phyloP scores from a whole-genome alignment of 352 stramenopile species.

The Globisporangium cederbergense region DNA sequence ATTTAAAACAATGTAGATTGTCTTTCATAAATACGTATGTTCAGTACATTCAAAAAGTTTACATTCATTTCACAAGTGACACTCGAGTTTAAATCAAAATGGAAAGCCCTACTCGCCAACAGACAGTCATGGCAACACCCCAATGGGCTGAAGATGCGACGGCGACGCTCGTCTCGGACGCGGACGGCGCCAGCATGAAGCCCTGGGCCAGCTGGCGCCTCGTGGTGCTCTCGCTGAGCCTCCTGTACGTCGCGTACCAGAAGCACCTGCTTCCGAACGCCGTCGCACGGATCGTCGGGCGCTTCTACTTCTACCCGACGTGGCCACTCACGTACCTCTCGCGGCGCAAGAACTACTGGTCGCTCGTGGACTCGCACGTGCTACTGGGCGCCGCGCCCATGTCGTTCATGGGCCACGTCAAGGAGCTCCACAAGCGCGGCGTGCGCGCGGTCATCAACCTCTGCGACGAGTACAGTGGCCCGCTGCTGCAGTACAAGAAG shows the following conservation, averaged over 20 bases:
- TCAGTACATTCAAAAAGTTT: background rate
- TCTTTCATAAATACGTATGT: background rate
- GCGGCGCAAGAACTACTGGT: slow-evolving; percentile 88
- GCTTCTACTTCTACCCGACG: slow-evolving; percentile 91
- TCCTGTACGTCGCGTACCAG: slow-evolving; percentile 88
- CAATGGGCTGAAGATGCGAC: background rate
- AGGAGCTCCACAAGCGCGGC: slow-evolving; percentile 69
- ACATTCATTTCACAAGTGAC: background rate
- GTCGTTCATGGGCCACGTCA: slow-evolving; percentile 83
- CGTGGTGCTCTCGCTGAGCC: slow-evolving; percentile 24
- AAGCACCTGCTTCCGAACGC: slow-evolving; percentile 80
- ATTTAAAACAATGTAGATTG: background rate
- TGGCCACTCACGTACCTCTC: slow-evolving; percentile 90
- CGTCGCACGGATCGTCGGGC: slow-evolving; percentile 74
- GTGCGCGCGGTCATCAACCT: slow-evolving; percentile 94
- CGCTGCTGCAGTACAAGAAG: slow-evolving; percentile 82
- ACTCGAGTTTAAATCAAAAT: background rate
- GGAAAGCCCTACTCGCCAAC: background rate
- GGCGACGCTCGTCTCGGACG: background rate
- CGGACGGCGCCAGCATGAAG: background rate
- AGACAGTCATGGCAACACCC: background rate
- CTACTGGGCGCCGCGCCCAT: slow-evolving; percentile 91
- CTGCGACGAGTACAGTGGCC: slow-evolving; percentile 94
- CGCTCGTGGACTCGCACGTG: slow-evolving; percentile 90
- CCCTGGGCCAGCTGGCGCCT: slow-evolving; percentile 13